Evolutionary conservation across 495 filamentous ascomycete genomes (phyloP).

Genomic region (Aspergillus baeticus): DNA sequence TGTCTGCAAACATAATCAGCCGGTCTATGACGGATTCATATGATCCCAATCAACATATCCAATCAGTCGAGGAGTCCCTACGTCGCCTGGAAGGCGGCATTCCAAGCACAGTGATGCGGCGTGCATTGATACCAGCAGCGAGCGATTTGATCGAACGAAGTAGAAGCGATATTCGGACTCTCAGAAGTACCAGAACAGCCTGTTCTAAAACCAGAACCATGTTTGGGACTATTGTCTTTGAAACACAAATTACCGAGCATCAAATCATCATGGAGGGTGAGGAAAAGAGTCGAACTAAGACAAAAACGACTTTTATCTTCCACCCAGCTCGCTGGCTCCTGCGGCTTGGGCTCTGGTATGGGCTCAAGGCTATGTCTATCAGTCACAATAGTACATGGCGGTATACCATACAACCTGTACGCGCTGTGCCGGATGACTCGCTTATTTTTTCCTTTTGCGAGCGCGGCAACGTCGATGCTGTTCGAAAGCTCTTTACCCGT

Average conservation of each 20-base stretch:
- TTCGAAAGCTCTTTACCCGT: not conserved
- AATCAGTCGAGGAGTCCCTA: not conserved
- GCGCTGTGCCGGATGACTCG: not conserved
- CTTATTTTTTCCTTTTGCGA: conserved; percentile 4
- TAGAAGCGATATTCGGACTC: not conserved
- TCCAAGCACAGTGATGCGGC: not conserved
- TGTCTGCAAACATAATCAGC: not conserved
- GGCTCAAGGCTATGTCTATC: not conserved
- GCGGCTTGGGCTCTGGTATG: not conserved
- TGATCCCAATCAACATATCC: not conserved
- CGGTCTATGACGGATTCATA: not conserved
- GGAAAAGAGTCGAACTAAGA: not conserved
- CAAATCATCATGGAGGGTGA: not conserved
- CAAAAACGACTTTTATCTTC: not conserved
- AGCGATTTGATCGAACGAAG: not conserved
- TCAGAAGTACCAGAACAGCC: not conserved
- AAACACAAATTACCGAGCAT: not conserved
- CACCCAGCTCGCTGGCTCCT: not conserved
- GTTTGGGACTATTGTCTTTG: not conserved
- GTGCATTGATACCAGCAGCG: not conserved
- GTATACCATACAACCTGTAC: not conserved
- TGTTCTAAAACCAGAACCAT: not conserved
- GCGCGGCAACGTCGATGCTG: not conserved
- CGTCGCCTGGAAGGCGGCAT: not conserved
- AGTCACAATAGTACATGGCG: not conserved